Evolutionary conservation across 768 basidiomycete species (phyloP).

Genomic region (Pilatotrama ljubarskyi): DNA sequence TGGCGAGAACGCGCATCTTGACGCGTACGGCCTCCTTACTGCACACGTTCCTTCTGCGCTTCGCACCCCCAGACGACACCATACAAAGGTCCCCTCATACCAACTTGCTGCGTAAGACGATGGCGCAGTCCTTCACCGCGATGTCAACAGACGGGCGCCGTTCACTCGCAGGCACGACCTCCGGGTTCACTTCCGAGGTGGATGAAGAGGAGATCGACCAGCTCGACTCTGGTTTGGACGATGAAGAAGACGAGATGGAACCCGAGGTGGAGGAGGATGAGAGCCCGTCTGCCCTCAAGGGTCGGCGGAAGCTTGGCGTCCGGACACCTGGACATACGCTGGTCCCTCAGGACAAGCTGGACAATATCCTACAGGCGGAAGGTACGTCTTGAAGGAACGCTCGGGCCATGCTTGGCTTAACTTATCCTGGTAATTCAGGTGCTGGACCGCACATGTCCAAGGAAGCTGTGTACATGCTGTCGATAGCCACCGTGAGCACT

Average conservation of each 20-base stretch:
- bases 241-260: conserved; percentile 29
- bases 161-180: conserved; percentile 14
- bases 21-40: conserved; percentile 14
- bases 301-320: conserved; percentile 34
- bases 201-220: conserved; percentile 70
- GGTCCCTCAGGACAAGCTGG: conserved; percentile 64
- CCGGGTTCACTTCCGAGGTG: conserved; percentile 27
- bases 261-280: conserved; percentile 14
- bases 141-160: conserved; percentile 17
- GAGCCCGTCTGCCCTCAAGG: conserved; percentile 22
- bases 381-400: conserved; percentile 58
- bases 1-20: conserved; percentile 13
- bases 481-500: conserved; percentile 66
- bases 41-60: conserved; percentile 9
- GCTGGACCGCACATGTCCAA: conserved; percentile 67
- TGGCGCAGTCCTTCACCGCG: conserved; percentile 25
- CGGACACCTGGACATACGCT: conserved; percentile 67
- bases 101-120: not conserved
- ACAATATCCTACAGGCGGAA: conserved; percentile 79
- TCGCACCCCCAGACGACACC: not conserved
- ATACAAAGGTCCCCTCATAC: not conserved
- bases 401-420: too few species aligned
- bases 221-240: conserved; percentile 57
- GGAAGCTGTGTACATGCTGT: conserved; percentile 72
- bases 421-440: too few species aligned